Percentiles rank a stretch among this genome's conserved stretches.
These are phyloP conservation scores for Saccharomyces hybrid DNA, from an alignment of 1,139 yeast genomes.

Conservation along the genomic window DNA sequence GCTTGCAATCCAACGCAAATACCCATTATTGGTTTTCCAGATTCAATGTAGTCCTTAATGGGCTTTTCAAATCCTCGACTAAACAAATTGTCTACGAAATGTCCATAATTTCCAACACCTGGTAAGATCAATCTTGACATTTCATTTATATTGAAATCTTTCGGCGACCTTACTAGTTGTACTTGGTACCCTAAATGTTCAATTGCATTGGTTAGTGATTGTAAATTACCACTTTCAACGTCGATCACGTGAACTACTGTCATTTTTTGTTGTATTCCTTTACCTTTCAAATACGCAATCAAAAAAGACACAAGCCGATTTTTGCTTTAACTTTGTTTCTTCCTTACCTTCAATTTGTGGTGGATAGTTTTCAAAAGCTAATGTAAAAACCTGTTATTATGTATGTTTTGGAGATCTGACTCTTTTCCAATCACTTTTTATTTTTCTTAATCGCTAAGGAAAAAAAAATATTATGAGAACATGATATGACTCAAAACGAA, in stretches of 20 bases:
- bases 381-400: background rate
- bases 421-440: background rate
- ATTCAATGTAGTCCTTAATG: constrained; percentile 51
- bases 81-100: constrained; percentile 66
- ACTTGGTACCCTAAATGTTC: constrained; percentile 65
- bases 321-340: background rate
- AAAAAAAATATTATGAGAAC: background rate
- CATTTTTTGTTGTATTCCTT: constrained; percentile 9
- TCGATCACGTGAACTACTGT: constrained; percentile 67
- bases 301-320: background rate
- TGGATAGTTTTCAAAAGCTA: background rate
- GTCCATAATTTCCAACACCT: constrained; percentile 96
- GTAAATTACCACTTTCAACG: constrained; percentile 91
- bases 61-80: constrained; percentile 59
- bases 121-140: constrained; percentile 65
- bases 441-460: background rate
- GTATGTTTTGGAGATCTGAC: background rate
- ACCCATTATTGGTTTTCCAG: constrained; percentile 86
- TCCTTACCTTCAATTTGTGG: background rate
- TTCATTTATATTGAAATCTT: constrained; percentile 38
- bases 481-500: background rate
- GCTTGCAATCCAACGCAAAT: constrained; percentile 94
- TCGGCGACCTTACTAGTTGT: constrained; percentile 40
- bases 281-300: background rate
- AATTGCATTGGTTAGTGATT: constrained; percentile 81